These are phyloP conservation scores for Suillus ampliporus DNA, from an alignment of 768 basidiomycete species.

Conservation along the genomic window DNA sequence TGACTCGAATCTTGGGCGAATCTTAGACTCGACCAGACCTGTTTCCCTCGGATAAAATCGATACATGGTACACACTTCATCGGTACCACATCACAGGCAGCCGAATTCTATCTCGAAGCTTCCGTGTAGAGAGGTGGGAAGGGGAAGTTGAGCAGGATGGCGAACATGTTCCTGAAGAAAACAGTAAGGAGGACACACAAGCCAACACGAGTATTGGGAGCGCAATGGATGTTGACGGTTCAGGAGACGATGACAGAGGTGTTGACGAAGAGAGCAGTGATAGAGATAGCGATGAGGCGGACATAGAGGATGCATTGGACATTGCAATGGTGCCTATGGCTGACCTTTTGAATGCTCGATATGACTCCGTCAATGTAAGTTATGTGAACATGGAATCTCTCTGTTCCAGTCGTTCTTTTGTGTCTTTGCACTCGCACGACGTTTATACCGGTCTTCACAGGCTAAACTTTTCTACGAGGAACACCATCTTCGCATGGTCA, in stretches of 20 bases:
- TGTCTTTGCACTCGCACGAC: constrained; percentile 9
- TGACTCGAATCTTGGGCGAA: constrained; percentile 4
- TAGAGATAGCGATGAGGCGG: constrained; percentile 50
- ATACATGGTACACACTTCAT: constrained; percentile 64
- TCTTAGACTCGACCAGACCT: constrained; percentile 70
- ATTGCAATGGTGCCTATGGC: constrained; percentile 96
- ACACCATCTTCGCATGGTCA: constrained; percentile 73
- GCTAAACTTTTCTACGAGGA: constrained; percentile 87
- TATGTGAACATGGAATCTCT: background rate
- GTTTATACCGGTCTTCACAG: constrained; percentile 43
- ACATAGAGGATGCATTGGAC: constrained; percentile 60
- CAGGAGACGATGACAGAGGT: constrained; percentile 17
- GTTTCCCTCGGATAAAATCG: constrained; percentile 60
- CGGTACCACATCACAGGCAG: constrained; percentile 91
- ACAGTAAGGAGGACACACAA: constrained; percentile 47
- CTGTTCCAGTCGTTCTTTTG: too few species aligned
- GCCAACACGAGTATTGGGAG: constrained; percentile 20
- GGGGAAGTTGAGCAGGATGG: constrained; percentile 20
- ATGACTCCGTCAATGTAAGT: constrained; percentile 82
- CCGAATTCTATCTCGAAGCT: constrained; percentile 90
- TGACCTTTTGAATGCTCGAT: constrained; percentile 93
- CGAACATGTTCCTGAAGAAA: constrained; percentile 36
- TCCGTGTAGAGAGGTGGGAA: constrained; percentile 73
- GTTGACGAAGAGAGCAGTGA: constrained; percentile 47
- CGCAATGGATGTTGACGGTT: constrained; percentile 40